phyloP scores from a whole-genome alignment of 192 early-diverging fungal genomes.

The Phlyctochytrium planicorne region DNA sequence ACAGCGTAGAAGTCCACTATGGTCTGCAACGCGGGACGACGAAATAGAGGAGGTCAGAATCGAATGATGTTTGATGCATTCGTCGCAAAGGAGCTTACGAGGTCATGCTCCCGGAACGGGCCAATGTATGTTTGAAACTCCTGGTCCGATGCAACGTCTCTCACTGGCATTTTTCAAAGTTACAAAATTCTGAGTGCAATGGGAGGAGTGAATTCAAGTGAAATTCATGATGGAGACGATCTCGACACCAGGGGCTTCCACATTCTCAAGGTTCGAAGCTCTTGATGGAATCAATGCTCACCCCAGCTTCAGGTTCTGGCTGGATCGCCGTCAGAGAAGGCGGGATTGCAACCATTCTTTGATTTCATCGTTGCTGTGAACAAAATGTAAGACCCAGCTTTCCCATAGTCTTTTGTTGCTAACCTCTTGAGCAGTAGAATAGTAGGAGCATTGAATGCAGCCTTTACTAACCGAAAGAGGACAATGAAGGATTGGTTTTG shows the following conservation, averaged over 20 bases:
- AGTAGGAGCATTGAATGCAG: too few species aligned
- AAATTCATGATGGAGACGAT: too few species aligned
- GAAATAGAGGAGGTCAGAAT: too few species aligned
- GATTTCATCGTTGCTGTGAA: slow-evolving; percentile 23
- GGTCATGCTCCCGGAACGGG: background rate
- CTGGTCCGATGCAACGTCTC: background rate
- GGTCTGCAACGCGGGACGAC: too few species aligned
- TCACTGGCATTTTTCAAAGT: background rate
- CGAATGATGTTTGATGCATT: background rate
- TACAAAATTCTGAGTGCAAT: too few species aligned
- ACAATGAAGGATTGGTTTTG: too few species aligned
- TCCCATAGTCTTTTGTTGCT: too few species aligned
- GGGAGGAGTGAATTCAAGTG: too few species aligned
- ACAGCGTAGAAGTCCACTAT: background rate
- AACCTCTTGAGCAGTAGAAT: too few species aligned
- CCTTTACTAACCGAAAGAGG: too few species aligned
- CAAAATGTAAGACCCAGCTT: background rate
- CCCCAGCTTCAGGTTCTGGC: background rate
- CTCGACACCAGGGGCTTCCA: background rate
- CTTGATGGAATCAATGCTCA: background rate
- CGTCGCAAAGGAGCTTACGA: background rate
- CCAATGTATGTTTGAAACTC: background rate
- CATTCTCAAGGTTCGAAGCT: background rate
- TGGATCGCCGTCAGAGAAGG: slow-evolving; percentile 21
- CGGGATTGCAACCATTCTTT: slow-evolving; percentile 14